A percentile compares a stretch with the other conserved stretches of the same genome.
These are phyloP conservation scores for Penicillium lividum DNA, from an alignment of 495 filamentous ascomycete genomes.

Conservation along the genomic window DNA sequence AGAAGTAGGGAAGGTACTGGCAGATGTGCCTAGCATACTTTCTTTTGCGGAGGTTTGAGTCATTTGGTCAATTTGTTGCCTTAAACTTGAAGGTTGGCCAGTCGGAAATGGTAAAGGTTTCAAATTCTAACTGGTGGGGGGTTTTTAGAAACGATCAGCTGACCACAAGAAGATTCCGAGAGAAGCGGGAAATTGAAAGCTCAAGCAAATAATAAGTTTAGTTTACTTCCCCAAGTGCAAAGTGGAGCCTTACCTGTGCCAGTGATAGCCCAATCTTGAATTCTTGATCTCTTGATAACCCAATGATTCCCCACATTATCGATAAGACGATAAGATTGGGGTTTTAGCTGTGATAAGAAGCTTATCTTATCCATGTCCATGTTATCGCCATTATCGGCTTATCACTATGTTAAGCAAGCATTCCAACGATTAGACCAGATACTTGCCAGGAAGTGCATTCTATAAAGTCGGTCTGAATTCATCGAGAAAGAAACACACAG, in stretches of 20 bases:
- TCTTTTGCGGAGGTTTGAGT: not conserved
- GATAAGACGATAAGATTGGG: not conserved
- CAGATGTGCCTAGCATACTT: constrained; percentile 5
- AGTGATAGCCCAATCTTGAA: not conserved
- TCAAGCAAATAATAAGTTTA: not conserved
- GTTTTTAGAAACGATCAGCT: not conserved
- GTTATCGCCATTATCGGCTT: not conserved
- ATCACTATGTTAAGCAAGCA: not conserved
- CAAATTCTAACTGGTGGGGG: not conserved
- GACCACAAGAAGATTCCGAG: not conserved
- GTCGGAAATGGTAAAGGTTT: not conserved
- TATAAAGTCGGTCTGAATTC: not conserved
- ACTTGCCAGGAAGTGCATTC: not conserved
- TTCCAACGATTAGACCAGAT: not conserved
- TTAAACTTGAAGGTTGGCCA: not conserved
- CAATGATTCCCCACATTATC: not conserved
- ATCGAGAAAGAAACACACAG: not conserved
- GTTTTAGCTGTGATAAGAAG: not conserved
- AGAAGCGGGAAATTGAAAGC: not conserved
- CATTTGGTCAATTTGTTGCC: not conserved
- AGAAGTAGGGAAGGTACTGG: constrained; percentile 1
- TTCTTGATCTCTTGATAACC: not conserved
- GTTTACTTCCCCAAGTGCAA: not conserved
- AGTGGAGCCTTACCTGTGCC: not conserved
- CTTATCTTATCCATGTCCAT: not conserved